These are phyloP conservation scores for Kewa caespitosa DNA, from an alignment of 179 eudicot genomes.

Conservation along the genomic window DNA sequence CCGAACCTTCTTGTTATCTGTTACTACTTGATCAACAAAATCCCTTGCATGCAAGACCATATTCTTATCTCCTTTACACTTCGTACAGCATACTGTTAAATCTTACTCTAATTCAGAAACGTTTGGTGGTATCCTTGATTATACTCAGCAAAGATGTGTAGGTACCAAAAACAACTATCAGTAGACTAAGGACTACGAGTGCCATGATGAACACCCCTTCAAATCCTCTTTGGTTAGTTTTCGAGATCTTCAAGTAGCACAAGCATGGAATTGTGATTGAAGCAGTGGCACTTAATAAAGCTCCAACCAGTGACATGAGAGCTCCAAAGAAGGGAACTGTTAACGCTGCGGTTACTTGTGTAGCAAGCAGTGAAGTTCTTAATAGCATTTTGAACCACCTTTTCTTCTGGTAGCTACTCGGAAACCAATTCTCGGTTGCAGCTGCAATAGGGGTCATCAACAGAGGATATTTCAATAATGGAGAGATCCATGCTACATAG, in stretches of 20 bases:
- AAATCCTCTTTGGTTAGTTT: not conserved
- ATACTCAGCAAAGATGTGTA: slow-evolving; percentile 28
- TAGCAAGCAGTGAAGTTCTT: slow-evolving; percentile 22
- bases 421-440: slow-evolving; percentile 34
- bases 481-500: slow-evolving; percentile 47
- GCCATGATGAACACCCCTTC: slow-evolving; percentile 20
- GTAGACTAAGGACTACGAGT: slow-evolving; percentile 20
- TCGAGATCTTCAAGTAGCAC: slow-evolving; percentile 30
- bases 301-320: slow-evolving; percentile 34
- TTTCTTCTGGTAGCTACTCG: slow-evolving; percentile 23
- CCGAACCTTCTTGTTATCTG: no score
- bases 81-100: no score
- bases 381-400: slow-evolving; percentile 22
- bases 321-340: slow-evolving; percentile 31
- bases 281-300: slow-evolving; percentile 30
- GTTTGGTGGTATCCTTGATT: slow-evolving; percentile 16
- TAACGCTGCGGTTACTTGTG: slow-evolving; percentile 28
- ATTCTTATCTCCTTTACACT: no score
- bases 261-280: slow-evolving; percentile 34
- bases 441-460: slow-evolving; percentile 32
- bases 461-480: slow-evolving; percentile 32
- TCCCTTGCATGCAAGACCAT: no score
- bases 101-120: no score
- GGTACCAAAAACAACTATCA: slow-evolving; percentile 26
- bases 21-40: no score